Evolutionary conservation across 2,329 filamentous ascomycete genomes (phyloP).

Genomic region (Pyrenophora graminea): DNA sequence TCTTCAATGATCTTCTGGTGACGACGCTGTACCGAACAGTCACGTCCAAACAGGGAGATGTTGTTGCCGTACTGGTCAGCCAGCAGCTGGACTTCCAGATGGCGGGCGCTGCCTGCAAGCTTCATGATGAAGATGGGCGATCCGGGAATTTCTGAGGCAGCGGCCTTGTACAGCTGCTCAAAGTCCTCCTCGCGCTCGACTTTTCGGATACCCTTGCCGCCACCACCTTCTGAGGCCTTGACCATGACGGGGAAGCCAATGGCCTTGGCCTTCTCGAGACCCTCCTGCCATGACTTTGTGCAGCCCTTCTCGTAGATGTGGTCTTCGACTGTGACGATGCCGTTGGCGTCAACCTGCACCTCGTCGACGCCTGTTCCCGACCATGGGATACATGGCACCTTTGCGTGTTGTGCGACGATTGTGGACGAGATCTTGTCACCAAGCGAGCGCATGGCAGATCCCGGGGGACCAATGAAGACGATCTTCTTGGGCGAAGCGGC

Average conservation of each 20-base stretch:
- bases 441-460: constrained; percentile 97
- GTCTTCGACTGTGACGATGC: constrained; percentile 90
- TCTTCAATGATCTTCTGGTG: constrained; percentile 99
- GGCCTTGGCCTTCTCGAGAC: constrained; percentile 79
- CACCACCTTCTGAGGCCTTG: constrained; percentile 99
- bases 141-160: constrained; percentile 94
- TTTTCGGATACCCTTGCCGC: constrained; percentile 98
- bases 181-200: constrained; percentile 85
- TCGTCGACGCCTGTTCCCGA: constrained; percentile 88
- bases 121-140: constrained; percentile 99
- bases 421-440: constrained; percentile 99
- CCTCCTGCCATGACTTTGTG: constrained; percentile 86
- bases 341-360: constrained; percentile 76
- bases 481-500: constrained; percentile 98
- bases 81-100: constrained; percentile 95
- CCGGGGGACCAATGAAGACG: constrained; percentile 96
- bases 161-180: constrained; percentile 86
- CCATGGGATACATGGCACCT: constrained; percentile 99
- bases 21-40: constrained; percentile 96
- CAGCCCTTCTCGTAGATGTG: constrained; percentile 88
- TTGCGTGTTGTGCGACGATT: constrained; percentile 95
- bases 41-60: constrained; percentile 96
- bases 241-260: constrained; percentile 99
- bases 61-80: constrained; percentile 99
- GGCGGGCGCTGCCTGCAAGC: constrained; percentile 91